These are phyloP conservation scores for Termitomyces titanicus DNA, from an alignment of 768 basidiomycete genomes.

Conservation along the genomic window DNA sequence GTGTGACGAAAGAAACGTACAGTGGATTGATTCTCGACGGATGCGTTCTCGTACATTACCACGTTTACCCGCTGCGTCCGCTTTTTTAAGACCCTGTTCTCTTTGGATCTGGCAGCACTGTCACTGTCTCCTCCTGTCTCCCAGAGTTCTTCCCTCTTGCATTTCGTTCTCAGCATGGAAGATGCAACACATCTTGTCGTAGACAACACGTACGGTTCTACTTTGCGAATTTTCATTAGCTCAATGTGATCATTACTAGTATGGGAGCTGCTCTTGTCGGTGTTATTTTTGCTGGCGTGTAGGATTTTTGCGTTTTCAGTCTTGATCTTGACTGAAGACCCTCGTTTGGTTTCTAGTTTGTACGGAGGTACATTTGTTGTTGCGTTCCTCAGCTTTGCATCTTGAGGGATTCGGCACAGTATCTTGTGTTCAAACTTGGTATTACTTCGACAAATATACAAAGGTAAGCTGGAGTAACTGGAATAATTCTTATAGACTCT, in stretches of 20 bases:
- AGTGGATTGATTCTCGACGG: slow-evolving; percentile 10
- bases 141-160: slow-evolving; percentile 9
- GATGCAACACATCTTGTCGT: slow-evolving; percentile 16
- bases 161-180: slow-evolving; percentile 13
- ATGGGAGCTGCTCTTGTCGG: slow-evolving; percentile 51
- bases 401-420: slow-evolving; percentile 29
- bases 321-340: not conserved
- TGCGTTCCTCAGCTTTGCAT: not conserved
- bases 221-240: not conserved
- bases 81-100: slow-evolving; percentile 24
- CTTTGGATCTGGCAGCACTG: slow-evolving; percentile 10
- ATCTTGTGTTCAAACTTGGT: slow-evolving; percentile 54
- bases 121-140: slow-evolving; percentile 14
- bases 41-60: slow-evolving; percentile 19
- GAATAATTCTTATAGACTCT: not conserved
- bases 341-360: slow-evolving; percentile 26
- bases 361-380: slow-evolving; percentile 43
- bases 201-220: slow-evolving; percentile 34
- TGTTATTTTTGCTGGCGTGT: slow-evolving; percentile 45
- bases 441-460: slow-evolving; percentile 47
- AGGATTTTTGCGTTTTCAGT: slow-evolving; percentile 14
- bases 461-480: slow-evolving; percentile 22
- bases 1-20: slow-evolving; percentile 17
- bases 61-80: slow-evolving; percentile 14
- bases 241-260: slow-evolving; percentile 21